These are phyloP conservation scores for Chimonanthus salicifolius DNA, from an alignment of 164 flowering plant genomes.

Conservation along the genomic window DNA sequence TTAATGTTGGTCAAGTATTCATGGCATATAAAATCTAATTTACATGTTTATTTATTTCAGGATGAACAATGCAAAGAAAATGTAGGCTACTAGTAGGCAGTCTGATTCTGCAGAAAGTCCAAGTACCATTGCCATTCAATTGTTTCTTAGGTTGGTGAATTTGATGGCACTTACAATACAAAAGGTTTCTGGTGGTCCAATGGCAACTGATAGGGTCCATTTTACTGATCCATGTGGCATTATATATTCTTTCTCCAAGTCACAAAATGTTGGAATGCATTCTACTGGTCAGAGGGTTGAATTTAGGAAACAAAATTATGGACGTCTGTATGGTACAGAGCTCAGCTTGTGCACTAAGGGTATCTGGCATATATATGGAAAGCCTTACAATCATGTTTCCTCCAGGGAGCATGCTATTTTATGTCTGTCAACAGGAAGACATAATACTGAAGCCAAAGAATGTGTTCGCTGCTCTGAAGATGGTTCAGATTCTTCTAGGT, in stretches of 20 bases:
- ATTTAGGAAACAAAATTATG: conserved; percentile 25
- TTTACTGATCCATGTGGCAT: conserved; percentile 26
- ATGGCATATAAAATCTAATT: background rate
- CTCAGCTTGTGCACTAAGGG: conserved; percentile 19
- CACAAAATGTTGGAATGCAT: conserved; percentile 26
- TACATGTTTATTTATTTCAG: conserved; percentile 12
- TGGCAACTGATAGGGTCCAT: conserved; percentile 22
- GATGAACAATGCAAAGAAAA: conserved; percentile 12
- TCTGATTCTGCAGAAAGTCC: background rate
- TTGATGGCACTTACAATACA: conserved; percentile 40
- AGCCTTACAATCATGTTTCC: conserved; percentile 15
- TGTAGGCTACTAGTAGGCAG: conserved; percentile 17
- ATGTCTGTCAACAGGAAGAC: conserved; percentile 46
- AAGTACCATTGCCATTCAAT: conserved; percentile 4
- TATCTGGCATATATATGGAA: conserved; percentile 23
- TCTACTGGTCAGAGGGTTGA: conserved; percentile 26
- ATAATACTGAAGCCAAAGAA: conserved; percentile 43
- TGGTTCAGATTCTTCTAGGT: conserved; percentile 46
- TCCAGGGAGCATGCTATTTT: conserved; percentile 28
- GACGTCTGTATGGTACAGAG: conserved; percentile 23
- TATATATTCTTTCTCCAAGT: conserved; percentile 32
- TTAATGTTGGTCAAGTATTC: background rate
- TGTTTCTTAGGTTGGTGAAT: conserved; percentile 14
- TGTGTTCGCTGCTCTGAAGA: conserved; percentile 31
- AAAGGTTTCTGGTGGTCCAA: conserved; percentile 31